phyloP scores from a whole-genome alignment of 345 rosid species.

The Clarkia xantiana region DNA sequence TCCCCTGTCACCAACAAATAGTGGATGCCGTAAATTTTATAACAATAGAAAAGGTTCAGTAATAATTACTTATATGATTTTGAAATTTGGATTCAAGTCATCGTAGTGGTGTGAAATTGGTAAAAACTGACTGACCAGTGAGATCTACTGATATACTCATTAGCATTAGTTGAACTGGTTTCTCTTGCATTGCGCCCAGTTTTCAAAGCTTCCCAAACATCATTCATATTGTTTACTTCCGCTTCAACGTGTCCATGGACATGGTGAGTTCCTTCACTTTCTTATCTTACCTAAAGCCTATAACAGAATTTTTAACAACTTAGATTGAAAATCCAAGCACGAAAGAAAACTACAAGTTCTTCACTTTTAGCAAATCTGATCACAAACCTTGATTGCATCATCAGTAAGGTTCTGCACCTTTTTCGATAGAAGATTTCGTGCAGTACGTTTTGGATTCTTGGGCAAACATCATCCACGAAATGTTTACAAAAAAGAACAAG shows the following conservation, averaged over 20 bases:
- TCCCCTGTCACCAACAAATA: slow-evolving; percentile 86
- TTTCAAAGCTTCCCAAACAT: slow-evolving; percentile 86
- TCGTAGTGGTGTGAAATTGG: background rate
- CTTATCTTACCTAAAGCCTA: slow-evolving; percentile 79
- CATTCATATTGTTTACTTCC: slow-evolving; percentile 52
- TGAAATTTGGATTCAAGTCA: too few relatives aligned
- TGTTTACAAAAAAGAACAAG: too few relatives aligned
- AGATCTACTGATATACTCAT: slow-evolving; percentile 93
- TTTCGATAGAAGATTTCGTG: too few relatives aligned
- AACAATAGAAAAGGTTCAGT: background rate
- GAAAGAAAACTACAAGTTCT: too few relatives aligned
- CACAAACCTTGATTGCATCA: too few relatives aligned
- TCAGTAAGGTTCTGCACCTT: too few relatives aligned
- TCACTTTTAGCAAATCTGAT: too few relatives aligned
- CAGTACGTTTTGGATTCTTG: too few relatives aligned
- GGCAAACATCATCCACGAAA: too few relatives aligned
- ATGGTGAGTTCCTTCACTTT: slow-evolving; percentile 66
- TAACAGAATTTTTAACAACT: slow-evolving; percentile 5
- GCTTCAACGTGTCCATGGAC: slow-evolving; percentile 89
- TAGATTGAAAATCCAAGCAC: background rate
- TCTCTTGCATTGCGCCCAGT: slow-evolving; percentile 86
- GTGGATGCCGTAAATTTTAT: slow-evolving; percentile 58
- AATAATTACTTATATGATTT: background rate
- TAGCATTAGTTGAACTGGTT: slow-evolving; percentile 78
- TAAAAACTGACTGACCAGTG: slow-evolving; percentile 49